Evolutionary conservation across 805 yeast species (phyloP), one percentile per base, ranked within the genome.

Genomic region (Wickerhamiella siamensis): DNA sequence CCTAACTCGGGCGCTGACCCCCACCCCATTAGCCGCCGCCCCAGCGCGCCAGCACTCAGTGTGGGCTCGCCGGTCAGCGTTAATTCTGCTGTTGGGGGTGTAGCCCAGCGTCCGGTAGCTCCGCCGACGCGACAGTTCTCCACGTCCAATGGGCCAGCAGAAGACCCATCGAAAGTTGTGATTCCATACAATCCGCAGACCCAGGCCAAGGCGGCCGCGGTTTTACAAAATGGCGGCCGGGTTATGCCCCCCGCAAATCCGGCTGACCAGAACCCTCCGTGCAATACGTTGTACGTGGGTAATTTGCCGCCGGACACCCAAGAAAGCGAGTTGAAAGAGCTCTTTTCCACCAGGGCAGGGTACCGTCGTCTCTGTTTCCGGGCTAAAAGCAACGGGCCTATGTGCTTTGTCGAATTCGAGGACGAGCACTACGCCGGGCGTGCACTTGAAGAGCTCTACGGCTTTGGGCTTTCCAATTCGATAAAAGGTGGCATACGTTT

Each of bases 341-440:
- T 91, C 48, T 91, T 91, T 58, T 72, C 91, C 31, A 79, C 83
- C 5, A 95, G 88, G 55, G 76, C 79, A 45, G 98, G 98, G 2
- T 91, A 91, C 66, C 79, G 94, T 58, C 69, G 98, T 42, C 70
- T 91, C 40, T 82, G 94, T 16, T 91, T 91, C 67, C 72, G 95
- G 52, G 87, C 93, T 15, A 84, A 86, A 61, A 70, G 69, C 39
- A 71, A 69, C 51, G 97, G 98, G 4, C 98, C 98, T 42, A 91
- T 91, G 97, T 91, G 98, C 62, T 91, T 91, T 69, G 98, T 91
- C 42, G 98, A 91, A 66, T 91, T 91, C 65, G 98, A 91, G 53
- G 96, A 88, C 59, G 94, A 91, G 40, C 78, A 81, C 3, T 80
- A 75, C 61, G 98, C 98, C 1, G 84, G 97, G 2, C 71, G 83